Evolutionary conservation across 495 filamentous ascomycete genomes (phyloP).

Genomic region (Penicillium chermesinum): DNA sequence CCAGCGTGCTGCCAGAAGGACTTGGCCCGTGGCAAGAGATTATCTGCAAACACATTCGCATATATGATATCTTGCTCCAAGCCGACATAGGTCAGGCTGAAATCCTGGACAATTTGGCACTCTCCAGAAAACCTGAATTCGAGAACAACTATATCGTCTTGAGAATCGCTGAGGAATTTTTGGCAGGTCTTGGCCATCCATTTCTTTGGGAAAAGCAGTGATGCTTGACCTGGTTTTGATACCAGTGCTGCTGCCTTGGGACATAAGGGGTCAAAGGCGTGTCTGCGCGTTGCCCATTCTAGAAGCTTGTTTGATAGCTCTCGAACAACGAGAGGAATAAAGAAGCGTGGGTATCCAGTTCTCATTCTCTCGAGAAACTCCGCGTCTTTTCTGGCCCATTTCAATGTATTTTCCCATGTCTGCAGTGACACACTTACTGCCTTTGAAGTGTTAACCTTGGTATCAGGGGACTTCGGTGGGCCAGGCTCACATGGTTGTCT

Average conservation of each 20-base stretch:
- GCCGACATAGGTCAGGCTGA: not conserved
- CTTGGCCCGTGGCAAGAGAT: not conserved
- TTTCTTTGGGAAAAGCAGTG: not conserved
- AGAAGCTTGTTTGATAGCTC: not conserved
- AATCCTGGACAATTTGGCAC: not conserved
- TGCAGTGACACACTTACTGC: not conserved
- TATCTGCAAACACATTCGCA: not conserved
- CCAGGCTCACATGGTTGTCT: not conserved
- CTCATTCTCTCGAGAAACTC: not conserved
- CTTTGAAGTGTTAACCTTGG: not conserved
- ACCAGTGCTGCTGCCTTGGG: not conserved
- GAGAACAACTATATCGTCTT: not conserved
- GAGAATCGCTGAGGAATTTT: not conserved
- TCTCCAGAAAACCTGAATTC: not conserved
- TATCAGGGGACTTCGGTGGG: not conserved
- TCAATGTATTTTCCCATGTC: not conserved
- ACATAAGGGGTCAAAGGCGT: not conserved
- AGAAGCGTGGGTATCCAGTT: not conserved
- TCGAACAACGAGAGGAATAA: not conserved
- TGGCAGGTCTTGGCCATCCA: not conserved
- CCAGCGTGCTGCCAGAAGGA: not conserved
- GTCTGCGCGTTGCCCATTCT: not conserved
- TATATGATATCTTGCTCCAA: not conserved
- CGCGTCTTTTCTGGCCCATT: not conserved
- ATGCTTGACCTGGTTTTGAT: not conserved